Evolutionary conservation across 805 yeast species (phyloP), one percentile per base, ranked within the genome.

Genomic region (Spathaspora hagerdaliae): DNA sequence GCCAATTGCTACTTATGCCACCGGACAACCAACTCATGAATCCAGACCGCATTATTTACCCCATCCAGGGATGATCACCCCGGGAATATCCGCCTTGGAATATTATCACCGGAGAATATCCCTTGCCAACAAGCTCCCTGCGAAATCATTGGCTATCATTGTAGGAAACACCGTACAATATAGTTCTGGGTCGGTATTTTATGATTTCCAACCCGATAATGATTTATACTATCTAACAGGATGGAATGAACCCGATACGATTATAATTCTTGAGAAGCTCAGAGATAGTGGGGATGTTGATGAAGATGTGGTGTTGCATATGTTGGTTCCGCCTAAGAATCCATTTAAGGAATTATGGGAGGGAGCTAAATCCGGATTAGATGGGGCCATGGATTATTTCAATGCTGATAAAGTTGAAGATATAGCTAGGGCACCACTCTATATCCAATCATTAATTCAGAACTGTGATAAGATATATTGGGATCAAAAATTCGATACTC

Each of bases 201-300:
- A 91, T 59, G 85, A 86, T 34, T 94, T 94, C 60, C 95, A 92
- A 59, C 99, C 94, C 66, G 85, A 91, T 59, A 92, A 87, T 44
- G 90, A 94, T 60, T 71, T 94, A 15, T 91, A 69, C 64, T 92
- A 92, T 61, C 64, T 92, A 48, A 85, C 96, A 1, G 98, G 98
- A 3, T 90, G 95, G 88, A 77, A 87, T 49, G 97, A 91, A 59
- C 96, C 97, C 3, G 84, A 87, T 52, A 80, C 95, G 0, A 77
- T 83, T 50, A 78, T 80, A 50, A 61, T 84, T 8, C 63, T 88
- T 38, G 95, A 86, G 53, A 83, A 82, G 53, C 77, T 81, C 36
- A 65, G 69, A 32, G 71, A 73, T 44, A 65, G 74, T 47, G 67
- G 76, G n/a, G 53, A 53, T 9, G n/a, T n/a, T n/a, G 68, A 61